Base-by-base conservation (phyloP, 768 basidiomycete species). In the Boletus vermiculosoides region DNA sequence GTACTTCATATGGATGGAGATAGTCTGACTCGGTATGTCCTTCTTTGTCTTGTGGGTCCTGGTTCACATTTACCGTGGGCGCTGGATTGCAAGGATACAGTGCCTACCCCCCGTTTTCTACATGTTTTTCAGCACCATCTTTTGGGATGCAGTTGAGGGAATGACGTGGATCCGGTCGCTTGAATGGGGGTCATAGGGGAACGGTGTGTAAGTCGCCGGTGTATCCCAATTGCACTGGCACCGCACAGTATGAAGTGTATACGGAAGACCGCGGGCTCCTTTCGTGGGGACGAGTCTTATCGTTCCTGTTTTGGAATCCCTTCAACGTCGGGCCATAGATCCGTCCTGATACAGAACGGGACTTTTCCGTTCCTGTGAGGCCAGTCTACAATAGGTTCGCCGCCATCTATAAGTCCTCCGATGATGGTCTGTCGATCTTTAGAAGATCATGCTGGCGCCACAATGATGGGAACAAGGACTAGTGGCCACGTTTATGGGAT, bases 391-490 rank as follows among this genome's bases (percentile, higher is more conserved):
- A 22, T n/a, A 45, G 48, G 44, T 18, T 45, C 30, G 13, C 31
- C 49, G 8, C 45, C 30, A 41, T 58, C 46, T 25, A 39, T 13
- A 15, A 13, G 31, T 58, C 45, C 37, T 39, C 46, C 36, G 28
- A 40, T 54, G 45, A 42, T 39, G 41, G 50, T 15, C 50, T 22
- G 63, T 57, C 60, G 53, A 55, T 62, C 63, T 39, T 47, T 25
- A 34, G 50, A 58, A 46, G 58, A 52, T 56, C 52, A 36, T 23
- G 16, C 31, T 16, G 51, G 18, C 13, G 1, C 57, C 45, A 31
- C 45, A 13, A 37, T 44, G 52, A 53, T 61, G 51, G 40, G 51
- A 54, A 47, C 22, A 22, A 49, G 37, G 34, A 34, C 23, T 20
- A 5, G n/a, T n/a, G n/a, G 6, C 33, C 23, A 33, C 30, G 12